Base-by-base conservation (phyloP, 441 rosid genomes). In the Jatropha multifida region DNA sequence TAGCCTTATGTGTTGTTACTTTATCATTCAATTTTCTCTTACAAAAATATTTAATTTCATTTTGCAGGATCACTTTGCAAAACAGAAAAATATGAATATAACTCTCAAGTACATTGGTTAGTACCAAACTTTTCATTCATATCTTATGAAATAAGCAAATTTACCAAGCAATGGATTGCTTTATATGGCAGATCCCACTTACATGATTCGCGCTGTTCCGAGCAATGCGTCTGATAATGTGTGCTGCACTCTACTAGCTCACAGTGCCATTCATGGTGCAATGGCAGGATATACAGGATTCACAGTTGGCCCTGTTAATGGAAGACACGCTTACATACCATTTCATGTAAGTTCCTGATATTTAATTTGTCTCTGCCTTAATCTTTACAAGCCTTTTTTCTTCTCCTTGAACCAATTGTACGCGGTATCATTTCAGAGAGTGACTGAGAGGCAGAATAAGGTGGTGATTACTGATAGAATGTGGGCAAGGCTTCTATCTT, bases 261-360 rank as follows among this genome's bases (percentile, higher is more conserved):
- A 92, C 71, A 89, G 97, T 61, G 94, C 89, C 12, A 87, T 94
- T 65, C 98, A 91, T 66, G 98, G 97, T 13, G 94, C 96, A 20
- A 91, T 92, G 97, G 97, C 97, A 0, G 96, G 97, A 63, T 91
- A 88, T 79, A 92, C 93, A 7, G 97, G 97, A 49, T 91, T 90
- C 82, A 91, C 97, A 3, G 87, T 81, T 42, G 96, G 97, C 23
- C 91, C 88, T 48, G 94, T 91, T 42, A 91, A 91, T 73, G 95
- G 97, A 48, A 84, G 93, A 74, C 97, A 92, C 60, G 86, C 88
- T 73, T 91, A 91, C 81, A 90, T 90, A 59, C 98, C 98, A 2
- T 92, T 87, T 80, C 42, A 90, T 10, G 93, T 89, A 74, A 84
- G 93, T 80, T 76, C 5, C 49, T 5, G n/a, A 15, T n/a, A 18